A percentile compares a stretch with the other conserved stretches of the same genome.
These are phyloP conservation scores for Chlorophyllum brunneum DNA, from an alignment of 768 basidiomycete species.

Conservation along the genomic window DNA sequence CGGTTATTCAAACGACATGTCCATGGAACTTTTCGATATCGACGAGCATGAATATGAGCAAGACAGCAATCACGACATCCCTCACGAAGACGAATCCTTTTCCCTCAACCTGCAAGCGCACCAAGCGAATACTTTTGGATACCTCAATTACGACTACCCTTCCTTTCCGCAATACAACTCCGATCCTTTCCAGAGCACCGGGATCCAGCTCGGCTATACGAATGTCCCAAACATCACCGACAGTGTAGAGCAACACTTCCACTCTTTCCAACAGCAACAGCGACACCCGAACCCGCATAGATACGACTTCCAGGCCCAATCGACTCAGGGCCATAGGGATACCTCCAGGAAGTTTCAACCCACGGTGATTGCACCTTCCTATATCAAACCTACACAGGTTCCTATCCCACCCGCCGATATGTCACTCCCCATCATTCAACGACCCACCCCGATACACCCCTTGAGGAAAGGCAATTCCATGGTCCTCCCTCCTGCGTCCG, in stretches of 20 bases:
- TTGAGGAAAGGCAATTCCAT: conserved; percentile 2
- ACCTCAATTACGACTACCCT: conserved; percentile 25
- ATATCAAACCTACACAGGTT: conserved; percentile 13
- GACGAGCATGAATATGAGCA: conserved; percentile 61
- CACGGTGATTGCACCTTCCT: not conserved
- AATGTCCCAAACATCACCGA: conserved; percentile 34
- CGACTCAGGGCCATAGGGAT: not conserved
- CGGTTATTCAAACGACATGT: conserved; percentile 37
- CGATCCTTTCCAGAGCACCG: conserved; percentile 38
- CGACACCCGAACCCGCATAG: conserved; percentile 13
- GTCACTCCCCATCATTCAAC: conserved; percentile 9
- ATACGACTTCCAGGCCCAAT: not conserved
- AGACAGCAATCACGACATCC: conserved; percentile 29
- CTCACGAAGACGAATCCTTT: conserved; percentile 33
- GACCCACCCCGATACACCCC: not conserved
- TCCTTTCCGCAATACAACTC: conserved; percentile 22
- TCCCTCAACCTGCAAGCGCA: conserved; percentile 29
- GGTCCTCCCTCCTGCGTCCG: conserved; percentile 1
- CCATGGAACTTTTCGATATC: conserved; percentile 66
- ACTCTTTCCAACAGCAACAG: conserved; percentile 29
- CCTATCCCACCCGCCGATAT: conserved; percentile 15
- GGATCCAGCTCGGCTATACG: conserved; percentile 18
- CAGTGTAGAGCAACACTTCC: conserved; percentile 41
- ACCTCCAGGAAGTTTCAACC: not conserved
- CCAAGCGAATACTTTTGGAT: conserved; percentile 30